A percentile compares a stretch with the other conserved stretches of the same genome.
These are phyloP conservation scores for Petunia axillaris DNA, from an alignment of 257 asterid genomes.

Conservation along the genomic window DNA sequence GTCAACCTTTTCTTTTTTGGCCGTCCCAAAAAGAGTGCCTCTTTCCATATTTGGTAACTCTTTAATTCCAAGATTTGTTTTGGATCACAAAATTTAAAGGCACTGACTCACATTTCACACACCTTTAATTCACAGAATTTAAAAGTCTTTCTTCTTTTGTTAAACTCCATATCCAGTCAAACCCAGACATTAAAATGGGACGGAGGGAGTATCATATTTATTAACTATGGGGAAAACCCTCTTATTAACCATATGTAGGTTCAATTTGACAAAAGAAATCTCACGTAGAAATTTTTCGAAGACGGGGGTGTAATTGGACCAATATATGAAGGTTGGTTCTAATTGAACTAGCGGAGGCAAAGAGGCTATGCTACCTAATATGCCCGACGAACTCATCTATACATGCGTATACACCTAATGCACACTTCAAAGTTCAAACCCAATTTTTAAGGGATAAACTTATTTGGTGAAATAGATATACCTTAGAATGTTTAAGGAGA, in stretches of 20 bases:
- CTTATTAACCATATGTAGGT: not conserved
- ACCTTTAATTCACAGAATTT: no score
- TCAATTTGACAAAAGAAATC: slow-evolving; percentile 8
- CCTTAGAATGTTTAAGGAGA: not conserved
- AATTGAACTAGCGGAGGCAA: not conserved
- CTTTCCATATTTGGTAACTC: no score
- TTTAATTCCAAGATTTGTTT: no score
- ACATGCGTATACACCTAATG: not conserved
- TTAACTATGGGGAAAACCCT: not conserved
- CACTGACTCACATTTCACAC: no score
- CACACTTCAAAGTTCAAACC: not conserved
- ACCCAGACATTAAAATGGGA: no score
- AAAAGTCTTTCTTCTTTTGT: no score
- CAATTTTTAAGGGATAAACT: not conserved
- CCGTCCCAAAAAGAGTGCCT: no score
- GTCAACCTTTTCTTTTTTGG: no score
- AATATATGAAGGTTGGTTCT: not conserved
- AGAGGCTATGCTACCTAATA: not conserved
- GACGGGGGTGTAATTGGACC: not conserved
- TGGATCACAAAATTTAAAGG: no score
- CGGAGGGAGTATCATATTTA: no score
- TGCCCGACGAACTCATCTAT: not conserved
- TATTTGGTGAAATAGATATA: not conserved
- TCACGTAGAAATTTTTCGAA: not conserved
- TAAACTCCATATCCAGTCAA: no score